phyloP scores from a whole-genome alignment of 768 basidiomycete species.

The Termitomyces sp. region DNA sequence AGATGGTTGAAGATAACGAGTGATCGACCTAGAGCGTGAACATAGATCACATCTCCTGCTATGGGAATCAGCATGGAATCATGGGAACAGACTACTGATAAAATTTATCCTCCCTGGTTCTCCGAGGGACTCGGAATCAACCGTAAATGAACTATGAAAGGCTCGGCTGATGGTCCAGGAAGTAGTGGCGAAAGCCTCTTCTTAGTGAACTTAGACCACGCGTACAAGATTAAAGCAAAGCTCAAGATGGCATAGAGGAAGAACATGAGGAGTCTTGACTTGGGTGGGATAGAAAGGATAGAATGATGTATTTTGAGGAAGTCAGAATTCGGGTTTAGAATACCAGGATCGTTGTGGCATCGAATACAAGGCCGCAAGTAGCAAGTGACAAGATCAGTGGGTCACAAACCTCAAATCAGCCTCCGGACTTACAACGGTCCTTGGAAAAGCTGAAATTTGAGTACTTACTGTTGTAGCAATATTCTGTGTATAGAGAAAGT shows the following conservation, averaged over 20 bases:
- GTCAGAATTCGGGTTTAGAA: neutral
- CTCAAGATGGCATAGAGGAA: neutral
- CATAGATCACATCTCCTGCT: constrained; percentile 15
- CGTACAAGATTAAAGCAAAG: neutral
- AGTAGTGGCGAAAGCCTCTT: constrained; percentile 9
- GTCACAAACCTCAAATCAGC: no score
- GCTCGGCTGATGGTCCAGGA: constrained; percentile 17
- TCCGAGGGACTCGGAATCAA: constrained; percentile 3
- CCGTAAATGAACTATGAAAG: constrained; percentile 18
- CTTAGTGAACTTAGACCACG: neutral
- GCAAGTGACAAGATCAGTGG: no score
- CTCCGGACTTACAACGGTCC: no score
- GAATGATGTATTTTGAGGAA: neutral
- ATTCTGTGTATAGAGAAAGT: no score
- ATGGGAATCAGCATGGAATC: neutral
- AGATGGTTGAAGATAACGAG: constrained; percentile 17
- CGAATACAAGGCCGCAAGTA: no score
- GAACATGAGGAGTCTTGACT: neutral
- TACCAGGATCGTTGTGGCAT: neutral
- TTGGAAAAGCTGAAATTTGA: no score
- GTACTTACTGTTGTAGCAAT: no score
- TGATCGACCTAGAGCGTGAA: constrained; percentile 9
- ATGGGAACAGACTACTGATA: constrained; percentile 8
- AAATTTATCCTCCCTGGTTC: constrained; percentile 12
- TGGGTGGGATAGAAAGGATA: neutral